Evolutionary conservation across 768 basidiomycete species (phyloP), one percentile per base, ranked within the genome.

Genomic region (Exidia glandulosa): DNA sequence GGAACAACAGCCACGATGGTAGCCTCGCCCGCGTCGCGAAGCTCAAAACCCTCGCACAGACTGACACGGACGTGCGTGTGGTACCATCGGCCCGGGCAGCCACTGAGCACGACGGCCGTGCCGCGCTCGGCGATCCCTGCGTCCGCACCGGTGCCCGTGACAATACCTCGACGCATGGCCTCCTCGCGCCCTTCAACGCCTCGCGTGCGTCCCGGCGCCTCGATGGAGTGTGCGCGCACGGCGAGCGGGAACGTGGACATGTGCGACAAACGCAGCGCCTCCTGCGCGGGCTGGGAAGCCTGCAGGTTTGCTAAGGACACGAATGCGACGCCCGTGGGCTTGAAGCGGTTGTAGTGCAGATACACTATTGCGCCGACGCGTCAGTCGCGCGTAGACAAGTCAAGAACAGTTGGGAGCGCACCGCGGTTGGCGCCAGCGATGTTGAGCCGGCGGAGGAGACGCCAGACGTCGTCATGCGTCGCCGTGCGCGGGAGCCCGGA

Each of bases 341-440:
- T 66, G 70, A 87, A 87, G 57, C 78, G 78, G 37, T 75, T 64
- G 65, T 90, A 87, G 57, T 84, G 75, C 31, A 88, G 66, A 23
- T 78, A 74, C 29, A 84, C 87, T 88, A n/a, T n/a, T n/a, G n/a
- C n/a, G n/a, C n/a, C n/a, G n/a, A n/a, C n/a, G 50, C 25, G 27
- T 4, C 25, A 2, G 50, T 54, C 27, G 12, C 14, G 48, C 29
- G 31, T 14, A 50, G 32, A 34, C 9, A 10, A 36, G 32, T 3
- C 48, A 34, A 13, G 31, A 32, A 55, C 59, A 32, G 16, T 32
- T n/a, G 12, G 48, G 48, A 36, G 45, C 27, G 48, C 19, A 59
- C 32, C 48, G 50, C 48, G 52, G 27, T 27, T 54, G 1, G 30
- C 50, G 29, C 33, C 19, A n/a, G 56, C 47, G 27, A 31, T 59